These are phyloP conservation scores for Dissoconium aciculare DNA, from an alignment of 2,329 filamentous ascomycete species.

Conservation along the genomic window DNA sequence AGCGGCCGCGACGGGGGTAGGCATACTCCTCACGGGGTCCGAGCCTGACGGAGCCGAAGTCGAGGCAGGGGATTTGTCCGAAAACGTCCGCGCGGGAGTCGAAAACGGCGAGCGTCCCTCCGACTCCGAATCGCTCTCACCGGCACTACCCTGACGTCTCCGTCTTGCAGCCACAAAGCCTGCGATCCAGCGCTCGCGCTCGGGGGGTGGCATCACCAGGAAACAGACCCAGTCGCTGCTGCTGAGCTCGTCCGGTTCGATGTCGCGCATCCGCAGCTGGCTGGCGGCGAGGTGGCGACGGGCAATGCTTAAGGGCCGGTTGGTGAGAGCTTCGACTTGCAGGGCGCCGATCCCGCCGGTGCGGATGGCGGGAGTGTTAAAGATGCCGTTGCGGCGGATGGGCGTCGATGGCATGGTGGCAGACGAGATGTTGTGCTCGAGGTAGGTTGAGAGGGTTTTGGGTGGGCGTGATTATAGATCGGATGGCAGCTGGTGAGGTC, in stretches of 20 bases:
- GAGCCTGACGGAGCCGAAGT: constrained; percentile 1
- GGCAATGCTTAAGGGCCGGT: constrained; percentile 21
- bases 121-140: constrained; percentile 10
- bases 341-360: constrained; percentile 23
- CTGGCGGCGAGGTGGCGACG: constrained; percentile 22
- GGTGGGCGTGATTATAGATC: too few relatives aligned
- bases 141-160: constrained; percentile 16
- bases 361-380: constrained; percentile 23
- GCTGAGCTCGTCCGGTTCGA: constrained; percentile 22
- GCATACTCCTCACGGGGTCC: constrained; percentile 7
- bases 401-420: constrained; percentile 14
- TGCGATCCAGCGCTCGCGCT: constrained; percentile 22
- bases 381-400: constrained; percentile 19
- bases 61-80: constrained; percentile 14
- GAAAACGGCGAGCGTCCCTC: constrained; percentile 6
- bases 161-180: constrained; percentile 18
- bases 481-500: too few relatives aligned
- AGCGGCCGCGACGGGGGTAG: constrained; percentile 20
- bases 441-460: too few relatives aligned
- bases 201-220: constrained; percentile 21
- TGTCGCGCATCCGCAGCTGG: constrained; percentile 23
- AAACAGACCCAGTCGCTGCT: constrained; percentile 23
- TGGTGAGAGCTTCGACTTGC: constrained; percentile 23
- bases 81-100: constrained; percentile 12
- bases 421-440: constrained; percentile 2